Evolutionary conservation across 495 filamentous ascomycete species (phyloP).

Genomic region (Neurospora hispaniola): DNA sequence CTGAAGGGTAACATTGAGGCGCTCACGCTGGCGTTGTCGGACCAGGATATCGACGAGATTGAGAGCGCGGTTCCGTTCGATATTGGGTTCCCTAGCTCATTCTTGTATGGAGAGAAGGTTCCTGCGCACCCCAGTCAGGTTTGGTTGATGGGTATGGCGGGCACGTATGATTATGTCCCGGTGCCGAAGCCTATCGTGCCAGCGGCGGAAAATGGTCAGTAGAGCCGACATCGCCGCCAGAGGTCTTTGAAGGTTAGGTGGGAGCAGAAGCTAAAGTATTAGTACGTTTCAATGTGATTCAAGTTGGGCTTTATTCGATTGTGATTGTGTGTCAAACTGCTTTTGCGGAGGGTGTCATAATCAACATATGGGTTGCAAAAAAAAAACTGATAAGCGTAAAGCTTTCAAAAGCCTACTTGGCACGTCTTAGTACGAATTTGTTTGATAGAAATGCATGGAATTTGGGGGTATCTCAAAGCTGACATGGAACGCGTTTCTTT

Average conservation of each 20-base stretch:
- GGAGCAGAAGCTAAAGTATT: neutral
- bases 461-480: neutral
- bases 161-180: conserved; percentile 36
- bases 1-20: conserved; percentile 61
- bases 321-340: neutral
- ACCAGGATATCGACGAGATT: conserved; percentile 55
- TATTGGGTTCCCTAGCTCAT: conserved; percentile 47
- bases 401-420: neutral
- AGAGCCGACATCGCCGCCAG: conserved; percentile 9
- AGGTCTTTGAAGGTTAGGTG: neutral
- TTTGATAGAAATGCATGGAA: neutral
- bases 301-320: neutral
- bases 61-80: conserved; percentile 52
- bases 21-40: conserved; percentile 41
- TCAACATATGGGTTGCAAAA: neutral
- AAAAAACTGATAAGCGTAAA: neutral
- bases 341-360: neutral
- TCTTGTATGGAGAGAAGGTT: conserved; percentile 35
- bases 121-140: conserved; percentile 32
- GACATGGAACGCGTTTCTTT: neutral
- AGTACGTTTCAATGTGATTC: neutral
- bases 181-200: conserved; percentile 22
- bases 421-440: neutral
- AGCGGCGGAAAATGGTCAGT: conserved; percentile 18
- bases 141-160: conserved; percentile 31